phyloP scores from a whole-genome alignment of 2,329 filamentous ascomycete species.

The Chrysoporthe deuterocubensis region DNA sequence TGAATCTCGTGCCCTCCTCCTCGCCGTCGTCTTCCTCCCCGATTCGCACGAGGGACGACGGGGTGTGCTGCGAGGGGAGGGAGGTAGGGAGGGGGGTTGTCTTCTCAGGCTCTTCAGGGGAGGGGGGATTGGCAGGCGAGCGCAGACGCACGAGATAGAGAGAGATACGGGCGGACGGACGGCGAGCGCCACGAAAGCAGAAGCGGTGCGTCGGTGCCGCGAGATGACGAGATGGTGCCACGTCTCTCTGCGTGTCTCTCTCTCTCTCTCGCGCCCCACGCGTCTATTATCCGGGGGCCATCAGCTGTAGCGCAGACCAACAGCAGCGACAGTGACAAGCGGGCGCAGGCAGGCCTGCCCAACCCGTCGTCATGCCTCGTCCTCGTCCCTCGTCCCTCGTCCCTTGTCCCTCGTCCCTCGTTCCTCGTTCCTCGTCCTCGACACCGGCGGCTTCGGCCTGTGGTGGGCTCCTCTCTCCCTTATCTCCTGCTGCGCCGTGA shows the following conservation, averaged over 20 bases:
- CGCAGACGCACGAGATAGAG: too few species aligned
- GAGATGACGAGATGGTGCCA: slow-evolving; percentile 4
- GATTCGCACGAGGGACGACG: too few species aligned
- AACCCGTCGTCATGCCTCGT: neutral
- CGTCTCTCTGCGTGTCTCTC: slow-evolving; percentile 8
- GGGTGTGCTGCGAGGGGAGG: too few species aligned
- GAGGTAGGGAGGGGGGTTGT: too few species aligned
- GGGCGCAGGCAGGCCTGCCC: neutral
- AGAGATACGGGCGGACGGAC: neutral
- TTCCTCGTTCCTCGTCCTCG: too few species aligned
- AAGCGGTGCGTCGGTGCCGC: neutral
- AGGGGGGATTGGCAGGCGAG: too few species aligned
- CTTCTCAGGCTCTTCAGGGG: too few species aligned
- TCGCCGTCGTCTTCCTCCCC: too few species aligned
- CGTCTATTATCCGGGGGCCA: neutral
- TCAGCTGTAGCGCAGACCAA: neutral
- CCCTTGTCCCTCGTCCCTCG: neutral
- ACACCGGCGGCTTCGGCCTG: neutral
- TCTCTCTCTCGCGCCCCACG: slow-evolving; percentile 6
- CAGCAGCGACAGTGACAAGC: neutral
- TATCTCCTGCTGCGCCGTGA: neutral
- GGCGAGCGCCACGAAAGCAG: neutral
- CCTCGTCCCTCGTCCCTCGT: neutral
- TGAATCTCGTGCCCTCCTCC: too few species aligned
- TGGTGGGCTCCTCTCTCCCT: neutral